These are phyloP conservation scores for Populus ilicifolia DNA, from an alignment of 345 rosid genomes.

Conservation along the genomic window DNA sequence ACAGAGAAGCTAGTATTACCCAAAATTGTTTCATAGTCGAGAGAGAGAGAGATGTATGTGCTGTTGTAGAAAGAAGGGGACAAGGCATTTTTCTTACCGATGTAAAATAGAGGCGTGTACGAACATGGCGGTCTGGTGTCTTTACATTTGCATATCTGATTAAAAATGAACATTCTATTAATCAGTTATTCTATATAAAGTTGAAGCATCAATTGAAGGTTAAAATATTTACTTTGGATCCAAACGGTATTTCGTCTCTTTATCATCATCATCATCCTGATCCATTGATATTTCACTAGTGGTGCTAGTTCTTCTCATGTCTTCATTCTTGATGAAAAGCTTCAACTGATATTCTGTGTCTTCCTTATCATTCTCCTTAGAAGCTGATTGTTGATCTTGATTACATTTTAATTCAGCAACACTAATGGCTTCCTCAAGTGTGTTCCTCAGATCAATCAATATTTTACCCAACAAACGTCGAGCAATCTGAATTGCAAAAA, in stretches of 20 bases:
- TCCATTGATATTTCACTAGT: conserved; percentile 62
- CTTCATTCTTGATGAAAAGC: conserved; percentile 51
- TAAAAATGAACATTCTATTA: conserved; percentile 10
- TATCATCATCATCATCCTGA: conserved; percentile 89
- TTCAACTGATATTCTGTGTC: conserved; percentile 49
- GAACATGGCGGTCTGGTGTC: conserved; percentile 97
- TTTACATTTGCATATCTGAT: conserved; percentile 92
- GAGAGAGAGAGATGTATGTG: neutral
- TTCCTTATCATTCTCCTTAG: conserved; percentile 47
- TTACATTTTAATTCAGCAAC: conserved; percentile 79
- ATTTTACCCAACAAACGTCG: conserved; percentile 93
- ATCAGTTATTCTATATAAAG: neutral
- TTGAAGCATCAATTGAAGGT: conserved; percentile 3
- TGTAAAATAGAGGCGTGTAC: conserved; percentile 97
- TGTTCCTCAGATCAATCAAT: conserved; percentile 92
- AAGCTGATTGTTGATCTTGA: conserved; percentile 54
- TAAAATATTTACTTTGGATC: conserved; percentile 71
- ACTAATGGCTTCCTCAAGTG: conserved; percentile 91
- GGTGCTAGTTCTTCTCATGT: conserved; percentile 51
- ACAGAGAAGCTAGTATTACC: neutral
- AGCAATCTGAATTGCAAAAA: conserved; percentile 57
- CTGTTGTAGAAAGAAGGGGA: neutral
- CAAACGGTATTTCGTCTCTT: conserved; percentile 88
- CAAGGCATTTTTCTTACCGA: conserved; percentile 62
- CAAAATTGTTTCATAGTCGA: neutral